Base-by-base conservation (phyloP, 495 filamentous ascomycete species). In the Astrocystis sublimbata region DNA sequence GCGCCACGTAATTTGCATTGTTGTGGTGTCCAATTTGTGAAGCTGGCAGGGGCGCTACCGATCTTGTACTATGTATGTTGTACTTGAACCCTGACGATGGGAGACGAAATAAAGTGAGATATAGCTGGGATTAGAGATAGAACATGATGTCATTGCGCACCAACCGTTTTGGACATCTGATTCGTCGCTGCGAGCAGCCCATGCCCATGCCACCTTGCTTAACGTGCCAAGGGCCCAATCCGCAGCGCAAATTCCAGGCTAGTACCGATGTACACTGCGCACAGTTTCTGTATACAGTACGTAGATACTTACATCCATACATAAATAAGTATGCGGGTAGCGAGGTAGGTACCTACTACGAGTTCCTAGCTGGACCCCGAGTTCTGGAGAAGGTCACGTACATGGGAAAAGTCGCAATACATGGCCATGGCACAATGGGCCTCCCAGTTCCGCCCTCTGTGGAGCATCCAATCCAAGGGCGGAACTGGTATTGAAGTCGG, bases 81-180 rank as follows among this genome's bases (percentile, higher is more conserved):
- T n/a, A n/a, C n/a, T n/a, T n/a, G n/a, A 6, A 17, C 23, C 43
- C 43, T 23, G 21, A 30, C 24, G 46, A 21, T 9, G 15, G 28
- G 30, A 42, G 38, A 52, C 19, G 30, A 33, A 36, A 43, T 19
- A 35, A 52, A 52, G 28, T 23, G 30, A 52, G 49, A 52, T 52
- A 23, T 10, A 31, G 47, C 28, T 31, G 28, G 47, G 28, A 31
- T 50, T 13, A 1, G 31, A 17, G 21, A 30, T 9, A 57, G 28
- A n/a, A 30, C n/a, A 45, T 58, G 54, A 58, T 58, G 54, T 58
- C 54, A 58, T 46, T 8, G 40, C 30, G 23, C 54, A 45, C 31
- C n/a, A 45, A 45, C 8, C 46, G 15, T 38, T 41, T 19, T 35
- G 28, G 53, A 6, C 33, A 28, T 45, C 54, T 58, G 40, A 58